phyloP scores from a whole-genome alignment of 148 eudicot species.

The Rhododendron simsii region DNA sequence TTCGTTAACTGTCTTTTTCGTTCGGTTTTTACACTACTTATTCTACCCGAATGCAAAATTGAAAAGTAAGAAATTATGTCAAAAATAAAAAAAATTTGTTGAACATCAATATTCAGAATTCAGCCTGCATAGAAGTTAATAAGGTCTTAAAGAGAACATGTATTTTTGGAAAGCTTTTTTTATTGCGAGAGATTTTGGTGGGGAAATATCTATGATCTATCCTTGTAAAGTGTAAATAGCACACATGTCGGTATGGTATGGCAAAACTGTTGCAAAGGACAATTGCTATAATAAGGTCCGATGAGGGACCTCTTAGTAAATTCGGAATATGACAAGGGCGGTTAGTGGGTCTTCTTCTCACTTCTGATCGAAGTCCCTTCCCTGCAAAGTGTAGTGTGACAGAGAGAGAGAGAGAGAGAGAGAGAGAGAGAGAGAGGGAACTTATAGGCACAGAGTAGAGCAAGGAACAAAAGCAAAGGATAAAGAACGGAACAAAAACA shows the following conservation, averaged over 20 bases:
- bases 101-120: no score
- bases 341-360: conserved; percentile 29
- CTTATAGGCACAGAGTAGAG: background rate
- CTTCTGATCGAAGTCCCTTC: conserved; percentile 35
- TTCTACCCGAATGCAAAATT: no score
- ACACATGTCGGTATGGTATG: background rate
- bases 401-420: conserved; percentile 6
- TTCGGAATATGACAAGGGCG: conserved; percentile 2
- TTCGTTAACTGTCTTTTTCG: no score
- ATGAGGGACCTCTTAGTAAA: conserved; percentile 16
- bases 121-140: background rate
- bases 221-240: background rate
- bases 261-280: background rate
- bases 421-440: background rate
- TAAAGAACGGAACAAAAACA: conserved; percentile 19
- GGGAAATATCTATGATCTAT: no score
- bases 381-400: conserved; percentile 27
- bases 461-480: conserved; percentile 16
- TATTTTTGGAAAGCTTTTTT: no score
- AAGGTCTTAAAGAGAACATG: background rate
- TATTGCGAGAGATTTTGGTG: no score
- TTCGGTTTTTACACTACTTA: no score
- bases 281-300: background rate
- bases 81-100: no score
- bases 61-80: no score